Evolutionary conservation across 805 yeast species (phyloP).

Genomic region (Yamadazyma endophytica): DNA sequence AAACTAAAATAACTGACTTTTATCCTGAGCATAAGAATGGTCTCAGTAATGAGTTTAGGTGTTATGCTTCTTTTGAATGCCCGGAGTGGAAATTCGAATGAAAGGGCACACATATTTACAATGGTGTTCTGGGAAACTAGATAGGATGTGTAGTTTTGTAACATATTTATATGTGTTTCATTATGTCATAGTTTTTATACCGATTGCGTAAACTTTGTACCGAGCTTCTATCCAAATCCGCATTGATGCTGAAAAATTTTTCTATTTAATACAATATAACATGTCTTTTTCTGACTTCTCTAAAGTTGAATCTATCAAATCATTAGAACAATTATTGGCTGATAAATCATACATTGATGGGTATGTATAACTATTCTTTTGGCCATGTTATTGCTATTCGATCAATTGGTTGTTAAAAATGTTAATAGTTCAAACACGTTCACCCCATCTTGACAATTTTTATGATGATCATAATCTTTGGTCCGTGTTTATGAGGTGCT

Average conservation of each 20-base stretch:
- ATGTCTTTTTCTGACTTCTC: constrained; percentile 84
- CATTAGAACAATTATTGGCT: constrained; percentile 82
- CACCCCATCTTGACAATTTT: too few relatives aligned
- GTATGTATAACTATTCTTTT: constrained; percentile 50
- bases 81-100: constrained; percentile 53
- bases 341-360: constrained; percentile 95
- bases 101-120: constrained; percentile 47
- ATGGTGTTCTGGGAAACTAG: constrained; percentile 51
- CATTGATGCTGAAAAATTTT: constrained; percentile 13
- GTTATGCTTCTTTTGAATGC: constrained; percentile 78
- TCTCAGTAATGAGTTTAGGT: constrained; percentile 80
- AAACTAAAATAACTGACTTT: constrained; percentile 59
- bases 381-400: constrained; percentile 1
- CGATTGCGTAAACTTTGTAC: neutral
- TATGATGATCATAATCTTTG: constrained; percentile 73
- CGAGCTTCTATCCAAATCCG: too few relatives aligned
- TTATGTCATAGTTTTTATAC: neutral
- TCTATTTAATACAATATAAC: constrained; percentile 7
- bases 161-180: neutral
- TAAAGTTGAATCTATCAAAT: constrained; percentile 55
- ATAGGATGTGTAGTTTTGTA: constrained; percentile 36
- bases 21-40: constrained; percentile 82
- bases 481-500: constrained; percentile 98
- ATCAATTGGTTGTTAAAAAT: neutral
- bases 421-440: too few relatives aligned